Base-by-base conservation (phyloP, 1,284 basidiomycete species). In the Anthracocystis walkeri region DNA sequence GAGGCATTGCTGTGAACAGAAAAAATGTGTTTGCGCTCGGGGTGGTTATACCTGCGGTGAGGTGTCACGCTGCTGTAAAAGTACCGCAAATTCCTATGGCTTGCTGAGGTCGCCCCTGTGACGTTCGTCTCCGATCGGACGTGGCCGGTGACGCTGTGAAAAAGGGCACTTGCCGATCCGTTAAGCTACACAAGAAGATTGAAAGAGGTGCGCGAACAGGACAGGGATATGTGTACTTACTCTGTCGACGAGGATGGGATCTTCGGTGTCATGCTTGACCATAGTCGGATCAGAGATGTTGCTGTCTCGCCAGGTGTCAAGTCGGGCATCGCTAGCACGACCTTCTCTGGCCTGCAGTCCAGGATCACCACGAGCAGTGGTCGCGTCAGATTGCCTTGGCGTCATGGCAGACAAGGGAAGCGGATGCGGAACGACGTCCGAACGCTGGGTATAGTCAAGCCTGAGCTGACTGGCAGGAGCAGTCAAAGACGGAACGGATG, bases 81-180 rank as follows among this genome's bases (percentile, higher is more conserved):
- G 31, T 33, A 11, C 31, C 31, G 31, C 31, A 7, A 33, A 7
- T 38, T 38, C 35, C 6, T n/a, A 51, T 29, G 40, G 33, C 42
- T 48, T 52, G 7, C 35, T 57, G 7, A 2, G 6, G 3, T 35
- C 49, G n/a, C 54, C 31, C n/a, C 29, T 20, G 1, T 62, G 55
- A 29, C 65, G 58, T 35, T 62, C 65, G 45, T 68, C 65, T 29
- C 65, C 65, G 20, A 68, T 68, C 1, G 65, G 65, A 7, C 65
- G 54, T 7, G 65, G 65, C 2, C 57, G 49, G 21, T 49, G 20
- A 1, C 35, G 53, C 65, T 60, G 51, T 44, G 8, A 27, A 18
- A 29, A 14, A 20, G 4, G 23, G 35, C 10, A 12, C 27, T n/a
- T 1, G 7, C 8, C 21, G 14, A 49, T 7, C 2, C 18, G 21